Percentiles rank a stretch among this genome's conserved stretches.
Evolutionary conservation across 2,329 filamentous ascomycete genomes (phyloP).

Genomic region (Rutstroemia sp.): DNA sequence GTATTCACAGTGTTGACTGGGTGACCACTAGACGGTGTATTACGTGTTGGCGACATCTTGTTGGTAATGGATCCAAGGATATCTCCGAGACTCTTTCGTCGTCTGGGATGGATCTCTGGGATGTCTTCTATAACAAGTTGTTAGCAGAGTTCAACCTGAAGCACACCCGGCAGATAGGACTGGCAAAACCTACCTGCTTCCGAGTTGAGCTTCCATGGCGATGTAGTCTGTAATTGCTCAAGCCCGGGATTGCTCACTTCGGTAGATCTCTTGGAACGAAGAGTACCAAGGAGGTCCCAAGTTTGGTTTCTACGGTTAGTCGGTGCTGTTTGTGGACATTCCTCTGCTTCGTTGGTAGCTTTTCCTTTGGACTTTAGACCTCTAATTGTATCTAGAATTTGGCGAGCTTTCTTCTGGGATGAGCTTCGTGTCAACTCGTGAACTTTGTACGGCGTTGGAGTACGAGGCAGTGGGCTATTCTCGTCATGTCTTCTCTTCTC

Average conservation of each 20-base stretch:
- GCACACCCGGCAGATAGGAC: not conserved
- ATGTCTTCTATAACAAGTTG: not conserved
- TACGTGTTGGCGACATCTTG: slow-evolving; percentile 11
- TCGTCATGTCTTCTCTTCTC: not conserved
- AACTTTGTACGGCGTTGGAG: not conserved
- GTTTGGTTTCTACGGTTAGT: slow-evolving; percentile 12
- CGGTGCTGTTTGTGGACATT: not conserved
- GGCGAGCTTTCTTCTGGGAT: slow-evolving; percentile 9
- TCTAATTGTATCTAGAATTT: slow-evolving; percentile 2
- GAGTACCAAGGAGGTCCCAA: slow-evolving; percentile 14
- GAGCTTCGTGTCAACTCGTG: slow-evolving; percentile 4
- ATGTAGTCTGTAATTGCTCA: slow-evolving; percentile 9
- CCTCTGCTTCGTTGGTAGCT: not conserved
- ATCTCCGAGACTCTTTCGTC: slow-evolving; percentile 23
- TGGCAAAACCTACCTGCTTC: not conserved
- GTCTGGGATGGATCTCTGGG: slow-evolving; percentile 1
- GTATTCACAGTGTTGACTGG: not conserved
- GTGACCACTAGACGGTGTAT: not conserved
- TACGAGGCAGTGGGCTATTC: not conserved
- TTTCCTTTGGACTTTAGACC: slow-evolving; percentile 3
- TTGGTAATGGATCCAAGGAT: slow-evolving; percentile 19
- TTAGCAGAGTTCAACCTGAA: not conserved
- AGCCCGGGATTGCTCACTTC: not conserved
- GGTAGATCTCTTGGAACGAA: not conserved
- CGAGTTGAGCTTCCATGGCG: slow-evolving; percentile 6